Percentiles rank a stretch among this genome's conserved stretches.
These are phyloP conservation scores for Scleromitrula shiraiana DNA, from an alignment of 2,329 filamentous ascomycete species.

Conservation along the genomic window DNA sequence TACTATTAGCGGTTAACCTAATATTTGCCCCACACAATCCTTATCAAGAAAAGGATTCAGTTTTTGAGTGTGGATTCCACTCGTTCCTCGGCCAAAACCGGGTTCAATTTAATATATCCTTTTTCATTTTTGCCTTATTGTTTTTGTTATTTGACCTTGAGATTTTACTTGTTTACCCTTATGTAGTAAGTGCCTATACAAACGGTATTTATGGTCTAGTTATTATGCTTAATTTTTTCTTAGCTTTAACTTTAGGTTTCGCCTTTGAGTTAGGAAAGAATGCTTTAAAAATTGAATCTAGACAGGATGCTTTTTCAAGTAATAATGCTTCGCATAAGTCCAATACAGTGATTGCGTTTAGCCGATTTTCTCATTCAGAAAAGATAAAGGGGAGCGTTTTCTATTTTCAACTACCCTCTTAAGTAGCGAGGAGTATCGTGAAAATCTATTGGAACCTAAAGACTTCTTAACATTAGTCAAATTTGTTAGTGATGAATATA, in stretches of 20 bases:
- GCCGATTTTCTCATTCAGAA: no score
- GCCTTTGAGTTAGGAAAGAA: conserved; percentile 17
- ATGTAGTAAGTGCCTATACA: conserved; percentile 7
- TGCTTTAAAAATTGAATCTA: conserved; percentile 18
- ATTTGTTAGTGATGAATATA: no score
- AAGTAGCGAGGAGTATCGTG: no score
- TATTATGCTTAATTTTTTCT: conserved; percentile 20
- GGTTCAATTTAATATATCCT: conserved; percentile 31
- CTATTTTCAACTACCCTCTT: no score
- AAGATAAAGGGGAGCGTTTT: no score
- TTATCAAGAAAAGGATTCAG: conserved; percentile 30
- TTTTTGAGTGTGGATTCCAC: conserved; percentile 31
- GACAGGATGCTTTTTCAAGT: not conserved
- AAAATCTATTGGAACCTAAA: no score
- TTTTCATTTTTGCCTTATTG: conserved; percentile 30
- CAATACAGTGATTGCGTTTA: no score
- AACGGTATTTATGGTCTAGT: conserved; percentile 21
- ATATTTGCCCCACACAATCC: conserved; percentile 29
- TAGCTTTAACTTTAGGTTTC: conserved; percentile 20
- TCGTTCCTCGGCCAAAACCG: conserved; percentile 30
- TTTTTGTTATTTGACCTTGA: conserved; percentile 27
- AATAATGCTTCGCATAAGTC: no score
- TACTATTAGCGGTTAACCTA: conserved; percentile 31
- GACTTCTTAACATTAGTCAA: no score
- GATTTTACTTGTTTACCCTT: conserved; percentile 7